Base-by-base conservation (phyloP, 805 yeast genomes). In the Groenewaldozyma tartarivorans region DNA sequence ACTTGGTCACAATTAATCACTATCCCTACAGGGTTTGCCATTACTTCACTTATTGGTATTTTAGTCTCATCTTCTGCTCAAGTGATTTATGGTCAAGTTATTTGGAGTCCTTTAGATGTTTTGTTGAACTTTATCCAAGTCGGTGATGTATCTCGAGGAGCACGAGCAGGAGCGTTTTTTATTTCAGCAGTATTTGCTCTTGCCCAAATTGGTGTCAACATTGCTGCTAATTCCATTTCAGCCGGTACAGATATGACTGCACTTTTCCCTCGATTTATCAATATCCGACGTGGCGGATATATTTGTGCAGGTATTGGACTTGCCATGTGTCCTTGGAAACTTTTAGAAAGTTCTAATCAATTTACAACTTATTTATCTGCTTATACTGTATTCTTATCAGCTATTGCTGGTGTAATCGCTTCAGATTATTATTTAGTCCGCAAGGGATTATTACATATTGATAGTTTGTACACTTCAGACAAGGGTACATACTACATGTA, bases 91-190 rank as follows among this genome's bases (percentile, higher is more conserved):
- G 83, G 81, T 20, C 75, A 71, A 48, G 72, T 84, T 24, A 73
- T 72, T 56, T 86, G 96, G 96, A 74, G 81, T 40, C 96, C 96
- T 5, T 63, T 86, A 43, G 94, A 82, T 49, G 83, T 83, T 3
- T 66, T 86, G 50, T 70, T 70, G 13, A 64, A 72, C 38, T 83
- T 81, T 54, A 71, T 86, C 50, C 74, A 74, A 37, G n/a, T n/a
- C n/a, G n/a, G n/a, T n/a, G 56, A 67, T 4, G 39, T 47, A 32
- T 47, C 49, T 18, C 43, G 53, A 32, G 63, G 88, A 20, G 74
- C 79, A 45, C 68, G 94, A 48, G 87, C 80, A 16, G 94, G 94
- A 50, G 92, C 79, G 6, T 84, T 84, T 57, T 67, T 85, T 43
- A 77, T 83, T 50, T 67, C 86, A 2, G 64, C 74, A 38, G 81